Percentiles rank a stretch among this genome's conserved stretches.
Conservation (phyloP, 176 grass and related monocot genomes). For the Paspalum vaginatum region DNA sequence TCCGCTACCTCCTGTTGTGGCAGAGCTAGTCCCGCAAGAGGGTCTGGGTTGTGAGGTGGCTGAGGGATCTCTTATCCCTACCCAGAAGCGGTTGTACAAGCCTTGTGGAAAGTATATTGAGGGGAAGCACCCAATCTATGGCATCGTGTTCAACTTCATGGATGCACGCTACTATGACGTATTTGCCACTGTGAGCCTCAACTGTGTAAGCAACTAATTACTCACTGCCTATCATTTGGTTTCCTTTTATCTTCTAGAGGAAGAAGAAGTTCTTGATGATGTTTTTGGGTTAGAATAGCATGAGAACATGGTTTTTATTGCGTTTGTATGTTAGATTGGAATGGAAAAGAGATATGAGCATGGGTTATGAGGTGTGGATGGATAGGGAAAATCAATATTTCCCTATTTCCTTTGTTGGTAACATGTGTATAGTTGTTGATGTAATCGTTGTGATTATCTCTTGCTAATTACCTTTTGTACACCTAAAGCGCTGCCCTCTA, state of each 20-base stretch:
- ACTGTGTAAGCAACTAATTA: constrained; percentile 41
- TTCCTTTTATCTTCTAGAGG: too few relatives aligned
- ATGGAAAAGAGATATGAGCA: too few relatives aligned
- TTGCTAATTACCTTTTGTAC: too few relatives aligned
- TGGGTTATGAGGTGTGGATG: too few relatives aligned
- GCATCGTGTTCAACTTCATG: constrained; percentile 93
- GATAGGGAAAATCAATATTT: too few relatives aligned
- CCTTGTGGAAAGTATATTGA: constrained; percentile 65
- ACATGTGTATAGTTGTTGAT: too few relatives aligned
- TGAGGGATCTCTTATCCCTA: constrained; percentile 60
- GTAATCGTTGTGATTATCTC: too few relatives aligned
- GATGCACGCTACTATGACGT: constrained; percentile 84
- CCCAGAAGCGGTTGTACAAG: constrained; percentile 71
- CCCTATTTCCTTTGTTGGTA: too few relatives aligned
- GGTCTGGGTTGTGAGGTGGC: constrained; percentile 71
- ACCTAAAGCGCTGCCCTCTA: too few relatives aligned
- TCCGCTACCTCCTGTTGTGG: constrained; percentile 13
- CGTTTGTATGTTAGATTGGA: too few relatives aligned
- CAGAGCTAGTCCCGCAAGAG: constrained; percentile 48
- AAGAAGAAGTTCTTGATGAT: neutral
- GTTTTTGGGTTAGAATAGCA: too few relatives aligned
- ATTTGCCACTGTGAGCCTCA: constrained; percentile 74
- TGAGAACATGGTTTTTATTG: too few relatives aligned
- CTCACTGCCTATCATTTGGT: neutral
- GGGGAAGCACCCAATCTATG: constrained; percentile 85